Percentiles rank a stretch among this genome's conserved stretches.
phyloP scores from a whole-genome alignment of 1,139 yeast genomes.

The Candida sanyaensis region DNA sequence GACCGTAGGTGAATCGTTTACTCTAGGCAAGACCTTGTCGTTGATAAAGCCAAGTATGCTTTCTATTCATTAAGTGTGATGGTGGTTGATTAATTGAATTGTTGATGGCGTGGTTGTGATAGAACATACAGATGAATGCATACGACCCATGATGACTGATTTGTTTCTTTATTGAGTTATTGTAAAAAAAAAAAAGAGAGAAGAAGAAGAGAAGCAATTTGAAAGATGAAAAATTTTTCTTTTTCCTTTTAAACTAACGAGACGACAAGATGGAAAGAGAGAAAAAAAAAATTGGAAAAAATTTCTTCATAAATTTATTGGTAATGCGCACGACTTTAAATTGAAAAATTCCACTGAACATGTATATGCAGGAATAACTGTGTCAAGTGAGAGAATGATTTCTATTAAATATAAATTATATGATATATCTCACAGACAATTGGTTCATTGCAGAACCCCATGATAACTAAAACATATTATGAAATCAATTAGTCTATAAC shows the following conservation, averaged over 20 bases:
- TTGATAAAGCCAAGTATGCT: background rate
- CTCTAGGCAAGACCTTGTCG: conserved; percentile 38
- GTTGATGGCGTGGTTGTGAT: background rate
- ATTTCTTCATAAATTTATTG: background rate
- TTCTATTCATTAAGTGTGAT: background rate
- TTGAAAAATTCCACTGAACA: background rate
- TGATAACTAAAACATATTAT: background rate
- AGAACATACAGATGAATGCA: conserved; percentile 75
- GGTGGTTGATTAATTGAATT: background rate
- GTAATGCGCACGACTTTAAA: conserved; percentile 13
- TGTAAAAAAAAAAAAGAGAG: conserved; percentile 15
- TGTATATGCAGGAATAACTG: background rate
- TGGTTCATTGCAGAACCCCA: too few species aligned
- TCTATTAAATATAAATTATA: too few species aligned
- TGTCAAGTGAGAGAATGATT: too few species aligned
- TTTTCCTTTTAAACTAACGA: conserved; percentile 12
- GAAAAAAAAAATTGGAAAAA: conserved; percentile 3
- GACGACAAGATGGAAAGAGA: background rate
- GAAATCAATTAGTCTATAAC: background rate
- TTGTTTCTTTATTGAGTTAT: conserved; percentile 19
- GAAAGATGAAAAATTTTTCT: conserved; percentile 18
- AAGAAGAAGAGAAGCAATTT: conserved; percentile 11
- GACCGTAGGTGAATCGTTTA: conserved; percentile 21
- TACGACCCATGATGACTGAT: conserved; percentile 74
- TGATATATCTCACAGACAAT: too few species aligned